Percentiles rank a stretch among this genome's conserved stretches.
phyloP scores from a whole-genome alignment of 75 land plant species.

The Azolla pinnata region DNA sequence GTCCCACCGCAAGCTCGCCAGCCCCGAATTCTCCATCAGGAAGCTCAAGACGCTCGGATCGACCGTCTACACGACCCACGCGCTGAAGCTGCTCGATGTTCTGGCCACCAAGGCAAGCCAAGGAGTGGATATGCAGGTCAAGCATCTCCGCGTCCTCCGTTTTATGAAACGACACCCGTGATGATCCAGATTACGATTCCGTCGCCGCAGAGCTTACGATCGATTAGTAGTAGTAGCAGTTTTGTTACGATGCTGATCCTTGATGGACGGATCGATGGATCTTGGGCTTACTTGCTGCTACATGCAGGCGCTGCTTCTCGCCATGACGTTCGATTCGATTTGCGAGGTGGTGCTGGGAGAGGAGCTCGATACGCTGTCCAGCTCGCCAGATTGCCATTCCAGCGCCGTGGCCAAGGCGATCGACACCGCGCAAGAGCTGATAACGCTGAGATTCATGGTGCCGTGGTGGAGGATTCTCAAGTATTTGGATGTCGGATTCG shows the following conservation, averaged over 20 bases:
- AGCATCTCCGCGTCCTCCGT: neutral
- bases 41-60: constrained; percentile 3
- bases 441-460: constrained; percentile 5
- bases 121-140: constrained; percentile 22
- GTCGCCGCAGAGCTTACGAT: neutral
- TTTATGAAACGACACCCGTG: neutral
- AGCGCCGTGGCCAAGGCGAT: constrained; percentile 16
- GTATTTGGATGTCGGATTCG: constrained; percentile 13
- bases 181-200: neutral
- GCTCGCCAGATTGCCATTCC: neutral
- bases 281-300: neutral
- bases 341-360: constrained; percentile 10
- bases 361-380: neutral
- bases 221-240: neutral
- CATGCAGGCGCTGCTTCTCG: constrained; percentile 4
- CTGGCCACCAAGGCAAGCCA: neutral
- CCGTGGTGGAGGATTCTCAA: constrained; percentile 13
- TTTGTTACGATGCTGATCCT: neutral
- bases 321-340: constrained; percentile 13
- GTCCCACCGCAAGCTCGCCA: constrained; percentile 14
- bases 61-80: constrained; percentile 4
- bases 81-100: constrained; percentile 7
- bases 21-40: constrained; percentile 9
- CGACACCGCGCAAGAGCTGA: constrained; percentile 19
- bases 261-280: constrained; percentile 1